Evolutionary conservation across 805 yeast genomes (phyloP), one percentile per base, ranked within the genome.

Genomic region (Babjeviella inositovora): DNA sequence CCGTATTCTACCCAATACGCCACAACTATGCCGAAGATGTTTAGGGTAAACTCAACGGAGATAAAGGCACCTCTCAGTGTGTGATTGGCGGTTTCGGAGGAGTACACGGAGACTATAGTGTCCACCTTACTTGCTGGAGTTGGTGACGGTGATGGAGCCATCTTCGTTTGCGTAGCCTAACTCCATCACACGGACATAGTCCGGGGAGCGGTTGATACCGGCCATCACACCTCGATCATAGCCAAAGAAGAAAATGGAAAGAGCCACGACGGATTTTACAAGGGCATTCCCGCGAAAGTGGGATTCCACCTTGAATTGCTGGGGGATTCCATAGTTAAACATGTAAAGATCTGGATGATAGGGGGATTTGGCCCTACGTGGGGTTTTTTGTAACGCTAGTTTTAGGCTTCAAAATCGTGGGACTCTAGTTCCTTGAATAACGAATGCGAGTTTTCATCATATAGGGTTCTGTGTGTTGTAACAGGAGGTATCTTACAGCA

Each of bases 221-320:
- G 43, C 46, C 55, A 55, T 53, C 28, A 55, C 45, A 21, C 60
- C 62, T 28, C 53, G 61, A 31, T 55, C 62, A 28, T 50, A 52
- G 13, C 62, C 62, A 26, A 53, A 50, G 30, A 53, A 45, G 25
- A 52, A 47, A 23, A 53, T 28, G 27, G 29, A n/a, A n/a, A n/a
- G n/a, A n/a, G n/a, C n/a, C n/a, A n/a, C n/a, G n/a, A n/a, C n/a
- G n/a, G n/a, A n/a, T n/a, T n/a, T n/a, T n/a, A n/a, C n/a, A n/a
- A n/a, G n/a, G n/a, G n/a, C n/a, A n/a, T n/a, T n/a, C n/a, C n/a
- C n/a, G n/a, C n/a, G n/a, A n/a, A n/a, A n/a, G n/a, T n/a, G n/a
- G n/a, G n/a, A n/a, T n/a, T n/a, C n/a, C n/a, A n/a, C n/a, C n/a
- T n/a, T n/a, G n/a, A n/a, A n/a, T n/a, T n/a, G n/a, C n/a, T n/a